A percentile compares a stretch with the other conserved stretches of the same genome.
These are phyloP conservation scores for Tricholoma furcatifolium DNA, from an alignment of 768 basidiomycete species.

Conservation along the genomic window DNA sequence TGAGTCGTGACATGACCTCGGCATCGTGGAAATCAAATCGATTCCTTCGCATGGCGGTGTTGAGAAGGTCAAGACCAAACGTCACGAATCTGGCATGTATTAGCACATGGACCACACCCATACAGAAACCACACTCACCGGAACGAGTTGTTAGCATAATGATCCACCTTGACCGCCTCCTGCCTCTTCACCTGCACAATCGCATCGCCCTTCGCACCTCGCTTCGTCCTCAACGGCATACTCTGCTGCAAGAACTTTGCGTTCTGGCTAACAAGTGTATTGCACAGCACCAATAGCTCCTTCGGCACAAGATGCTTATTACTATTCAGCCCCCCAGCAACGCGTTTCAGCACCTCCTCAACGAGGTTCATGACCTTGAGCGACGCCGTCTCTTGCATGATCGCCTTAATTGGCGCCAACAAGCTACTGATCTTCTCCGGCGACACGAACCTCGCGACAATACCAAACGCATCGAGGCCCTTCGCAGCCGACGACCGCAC, in stretches of 20 bases:
- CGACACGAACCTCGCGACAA: constrained; percentile 76
- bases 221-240: constrained; percentile 35
- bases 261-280: constrained; percentile 89
- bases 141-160: constrained; percentile 86
- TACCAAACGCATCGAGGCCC: constrained; percentile 82
- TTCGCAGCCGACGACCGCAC: constrained; percentile 80
- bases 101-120: constrained; percentile 3
- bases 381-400: constrained; percentile 85
- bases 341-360: constrained; percentile 84
- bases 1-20: constrained; percentile 76
- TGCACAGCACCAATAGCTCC: constrained; percentile 79
- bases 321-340: constrained; percentile 81
- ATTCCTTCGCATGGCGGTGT: constrained; percentile 81
- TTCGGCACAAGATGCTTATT: constrained; percentile 69
- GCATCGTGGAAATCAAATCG: constrained; percentile 82
- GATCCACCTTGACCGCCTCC: constrained; percentile 49
- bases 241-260: constrained; percentile 77
- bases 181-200: constrained; percentile 81
- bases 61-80: constrained; percentile 90
- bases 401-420: constrained; percentile 73
- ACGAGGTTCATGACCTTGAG: constrained; percentile 77
- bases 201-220: constrained; percentile 48
- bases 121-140: constrained; percentile 43
- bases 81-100: constrained; percentile 65
- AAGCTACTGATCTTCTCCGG: constrained; percentile 75